These are phyloP conservation scores for Eucalyptus pauciflora DNA, from an alignment of 345 rosid genomes.

Conservation along the genomic window DNA sequence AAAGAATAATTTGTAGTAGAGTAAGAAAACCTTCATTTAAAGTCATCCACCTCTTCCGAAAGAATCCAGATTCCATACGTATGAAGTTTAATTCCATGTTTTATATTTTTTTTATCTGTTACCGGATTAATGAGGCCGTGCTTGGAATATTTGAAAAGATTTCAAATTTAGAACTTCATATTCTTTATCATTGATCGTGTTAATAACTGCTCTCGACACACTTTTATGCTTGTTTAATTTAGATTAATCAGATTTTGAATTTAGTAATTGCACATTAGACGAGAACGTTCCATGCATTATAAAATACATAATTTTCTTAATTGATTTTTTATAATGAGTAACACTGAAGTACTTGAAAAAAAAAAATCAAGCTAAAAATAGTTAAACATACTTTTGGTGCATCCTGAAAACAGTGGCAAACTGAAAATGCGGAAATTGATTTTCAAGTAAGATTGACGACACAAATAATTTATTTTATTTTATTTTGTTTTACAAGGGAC, in stretches of 20 bases:
- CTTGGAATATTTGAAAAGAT: background rate
- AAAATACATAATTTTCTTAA: background rate
- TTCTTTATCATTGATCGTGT: background rate
- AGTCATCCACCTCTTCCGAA: background rate
- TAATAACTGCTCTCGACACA: background rate
- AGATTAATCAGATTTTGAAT: background rate
- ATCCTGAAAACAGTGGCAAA: background rate
- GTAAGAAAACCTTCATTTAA: background rate
- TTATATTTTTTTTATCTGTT: background rate
- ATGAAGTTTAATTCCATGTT: background rate
- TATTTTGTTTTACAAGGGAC: background rate
- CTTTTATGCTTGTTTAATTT: background rate
- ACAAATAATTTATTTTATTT: rapidly evolving
- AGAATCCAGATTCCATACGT: background rate
- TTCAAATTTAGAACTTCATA: background rate
- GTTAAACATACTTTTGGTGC: background rate
- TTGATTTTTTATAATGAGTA: background rate
- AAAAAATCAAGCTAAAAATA: background rate
- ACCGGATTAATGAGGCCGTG: background rate
- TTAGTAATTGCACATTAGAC: background rate
- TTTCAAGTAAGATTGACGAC: background rate
- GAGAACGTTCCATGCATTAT: background rate
- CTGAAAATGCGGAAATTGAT: background rate
- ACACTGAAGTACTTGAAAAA: background rate
- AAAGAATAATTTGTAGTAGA: background rate